Conservation (phyloP, 352 stramenopile genomes). For the Phytophthora uliginosa region DNA sequence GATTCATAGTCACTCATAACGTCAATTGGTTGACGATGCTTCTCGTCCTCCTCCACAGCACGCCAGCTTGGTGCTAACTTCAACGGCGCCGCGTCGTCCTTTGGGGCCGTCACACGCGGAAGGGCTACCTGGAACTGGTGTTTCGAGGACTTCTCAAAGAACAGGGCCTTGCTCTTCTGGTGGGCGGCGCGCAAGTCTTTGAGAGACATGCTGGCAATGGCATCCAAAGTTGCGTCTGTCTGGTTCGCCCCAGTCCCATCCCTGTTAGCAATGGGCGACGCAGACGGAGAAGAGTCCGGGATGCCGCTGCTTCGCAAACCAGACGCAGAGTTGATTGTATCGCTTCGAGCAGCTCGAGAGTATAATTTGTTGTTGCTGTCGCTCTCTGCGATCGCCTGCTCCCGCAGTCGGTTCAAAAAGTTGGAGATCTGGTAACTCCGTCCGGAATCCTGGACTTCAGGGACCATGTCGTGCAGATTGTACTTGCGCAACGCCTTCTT, state of each 20-base stretch:
- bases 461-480: conserved; percentile 90
- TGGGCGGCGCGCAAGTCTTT: conserved; percentile 64
- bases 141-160: conserved; percentile 64
- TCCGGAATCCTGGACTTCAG: conserved; percentile 83
- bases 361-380: conserved; percentile 88
- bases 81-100: conserved; percentile 35
- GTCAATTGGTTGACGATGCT: conserved; percentile 87
- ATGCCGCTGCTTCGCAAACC: conserved; percentile 25
- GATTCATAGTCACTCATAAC: conserved; percentile 93
- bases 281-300: conserved; percentile 51
- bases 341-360: conserved; percentile 45
- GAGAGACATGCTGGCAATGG: conserved; percentile 73
- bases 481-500: conserved; percentile 90
- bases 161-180: conserved; percentile 54
- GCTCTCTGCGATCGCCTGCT: conserved; percentile 79
- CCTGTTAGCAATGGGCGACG: conserved; percentile 41
- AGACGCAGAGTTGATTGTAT: conserved; percentile 21
- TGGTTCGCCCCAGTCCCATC: conserved; percentile 32
- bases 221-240: conserved; percentile 56
- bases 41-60: conserved; percentile 81
- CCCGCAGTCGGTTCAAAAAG: conserved; percentile 76
- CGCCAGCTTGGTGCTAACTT: conserved; percentile 71
- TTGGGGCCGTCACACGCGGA: conserved; percentile 30
- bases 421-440: conserved; percentile 89
- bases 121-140: conserved; percentile 50